phyloP scores from a whole-genome alignment of 768 basidiomycete species.

The Mycena rebaudengoi region DNA sequence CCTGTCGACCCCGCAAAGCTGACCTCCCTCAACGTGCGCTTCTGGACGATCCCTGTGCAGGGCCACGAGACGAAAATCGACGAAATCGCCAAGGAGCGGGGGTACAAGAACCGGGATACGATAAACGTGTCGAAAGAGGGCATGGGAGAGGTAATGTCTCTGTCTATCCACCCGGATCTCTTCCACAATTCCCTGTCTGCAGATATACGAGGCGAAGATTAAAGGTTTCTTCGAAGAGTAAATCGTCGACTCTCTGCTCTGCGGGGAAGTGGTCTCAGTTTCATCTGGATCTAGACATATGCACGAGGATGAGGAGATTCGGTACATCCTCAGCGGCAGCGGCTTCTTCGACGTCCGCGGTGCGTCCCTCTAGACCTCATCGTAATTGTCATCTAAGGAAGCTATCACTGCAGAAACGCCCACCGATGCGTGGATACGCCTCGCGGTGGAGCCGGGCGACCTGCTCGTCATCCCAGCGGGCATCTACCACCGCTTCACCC shows the following conservation, averaged over 20 bases:
- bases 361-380: too few relatives aligned
- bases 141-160: slow-evolving; percentile 63
- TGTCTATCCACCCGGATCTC: neutral
- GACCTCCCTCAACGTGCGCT: slow-evolving; percentile 65
- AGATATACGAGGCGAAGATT: slow-evolving; percentile 80
- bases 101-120: slow-evolving; percentile 86
- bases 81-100: slow-evolving; percentile 68
- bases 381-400: too few relatives aligned
- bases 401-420: slow-evolving; percentile 72
- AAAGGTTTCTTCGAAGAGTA: slow-evolving; percentile 88
- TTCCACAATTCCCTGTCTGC: neutral
- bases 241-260: slow-evolving; percentile 31
- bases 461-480: slow-evolving; percentile 88
- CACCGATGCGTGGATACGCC: slow-evolving; percentile 81
- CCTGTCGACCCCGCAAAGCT: slow-evolving; percentile 62
- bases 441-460: slow-evolving; percentile 80
- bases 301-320: slow-evolving; percentile 96
- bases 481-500: slow-evolving; percentile 94
- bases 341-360: slow-evolving; percentile 95
- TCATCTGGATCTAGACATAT: slow-evolving; percentile 64
- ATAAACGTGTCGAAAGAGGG: slow-evolving; percentile 82
- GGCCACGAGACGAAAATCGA: slow-evolving; percentile 66
- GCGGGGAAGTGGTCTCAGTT: neutral
- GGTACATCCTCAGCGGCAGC: slow-evolving; percentile 86
- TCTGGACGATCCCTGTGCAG: slow-evolving; percentile 73